Evolutionary conservation across 2,329 filamentous ascomycete genomes (phyloP).

Genomic region (Cordyceps fumosorosea): DNA sequence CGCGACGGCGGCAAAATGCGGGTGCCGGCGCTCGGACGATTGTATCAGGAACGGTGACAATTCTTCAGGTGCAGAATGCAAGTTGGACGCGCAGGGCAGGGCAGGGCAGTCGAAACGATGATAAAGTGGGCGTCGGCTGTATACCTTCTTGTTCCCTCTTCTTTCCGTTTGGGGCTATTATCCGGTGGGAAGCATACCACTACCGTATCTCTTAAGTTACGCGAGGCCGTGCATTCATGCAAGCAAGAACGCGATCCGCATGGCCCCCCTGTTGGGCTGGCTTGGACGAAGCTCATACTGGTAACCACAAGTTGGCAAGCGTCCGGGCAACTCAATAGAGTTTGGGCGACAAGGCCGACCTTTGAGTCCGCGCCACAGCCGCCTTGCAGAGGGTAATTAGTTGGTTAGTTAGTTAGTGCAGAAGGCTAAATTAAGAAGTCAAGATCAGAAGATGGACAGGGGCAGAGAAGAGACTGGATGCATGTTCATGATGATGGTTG

Average conservation of each 20-base stretch:
- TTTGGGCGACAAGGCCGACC: neutral
- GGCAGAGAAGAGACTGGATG: neutral
- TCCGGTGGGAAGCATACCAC: too few species aligned
- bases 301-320: neutral
- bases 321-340: neutral
- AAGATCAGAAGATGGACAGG: neutral
- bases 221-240: slow-evolving; percentile 3
- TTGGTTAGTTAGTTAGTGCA: too few species aligned
- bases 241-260: neutral
- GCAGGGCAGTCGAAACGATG: neutral
- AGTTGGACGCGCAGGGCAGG: neutral
- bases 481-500: too few species aligned
- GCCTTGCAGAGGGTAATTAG: neutral
- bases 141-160: too few species aligned
- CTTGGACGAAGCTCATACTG: too few species aligned
- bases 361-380: neutral
- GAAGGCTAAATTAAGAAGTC: neutral
- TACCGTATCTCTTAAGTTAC: neutral
- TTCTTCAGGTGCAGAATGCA: neutral
- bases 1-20: neutral
- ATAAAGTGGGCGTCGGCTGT: neutral
- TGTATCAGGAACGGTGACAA: slow-evolving; percentile 6
- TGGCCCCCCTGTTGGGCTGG: neutral
- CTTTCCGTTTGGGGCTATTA: neutral
- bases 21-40: neutral